Base-by-base conservation (phyloP, 2,329 filamentous ascomycete genomes). In the Aphanocladium album region DNA sequence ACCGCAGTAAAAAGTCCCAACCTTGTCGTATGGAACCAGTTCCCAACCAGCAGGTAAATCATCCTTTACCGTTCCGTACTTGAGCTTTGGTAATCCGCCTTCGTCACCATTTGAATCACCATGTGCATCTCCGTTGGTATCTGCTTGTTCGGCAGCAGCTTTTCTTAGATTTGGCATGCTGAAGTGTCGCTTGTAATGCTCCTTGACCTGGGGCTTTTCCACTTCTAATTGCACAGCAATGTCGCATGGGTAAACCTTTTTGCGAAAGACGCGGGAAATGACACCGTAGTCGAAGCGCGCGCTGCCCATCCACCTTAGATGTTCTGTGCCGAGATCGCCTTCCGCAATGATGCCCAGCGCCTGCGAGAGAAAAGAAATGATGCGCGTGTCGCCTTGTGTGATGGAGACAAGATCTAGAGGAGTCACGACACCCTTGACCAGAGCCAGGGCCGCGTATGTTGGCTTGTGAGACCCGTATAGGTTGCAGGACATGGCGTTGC, bases 401-500 rank as follows among this genome's bases (percentile, higher is more conserved):
- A 99, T 81, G 50, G 91, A 96, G 61, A 92, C 84, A 21, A 99
- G 78, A 71, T 99, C 95, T 57, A 99, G 73, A 0, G 91, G 87
- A 12, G 88, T 95, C n/a, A 87, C 83, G 16, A 93, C 76, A 12
- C 92, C 93, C 73, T 99, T 99, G 69, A 97, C 84, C 51, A 97
- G 87, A 25, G 86, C 88, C 63, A 98, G 77, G 1, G 93, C 91
- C 0, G 93, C 91, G 50, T 90, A 73, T 62, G 86, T 89, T 9
- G 89, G 83, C 64, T 84, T 86, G 64, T 88, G 83, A 0, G 92
- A 93, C 5, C 93, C 95, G 66, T 91, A 91, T 51, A 96, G 77
- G 72, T 97, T 98, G 77, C 89, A 88, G 64, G 90, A 90, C 86
- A 98, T 89, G 23, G 91, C 95, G 73, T 99, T 99, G 6, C 95